These are phyloP conservation scores for Fomitopsis palustris DNA, from an alignment of 1,284 basidiomycete species.

Conservation along the genomic window DNA sequence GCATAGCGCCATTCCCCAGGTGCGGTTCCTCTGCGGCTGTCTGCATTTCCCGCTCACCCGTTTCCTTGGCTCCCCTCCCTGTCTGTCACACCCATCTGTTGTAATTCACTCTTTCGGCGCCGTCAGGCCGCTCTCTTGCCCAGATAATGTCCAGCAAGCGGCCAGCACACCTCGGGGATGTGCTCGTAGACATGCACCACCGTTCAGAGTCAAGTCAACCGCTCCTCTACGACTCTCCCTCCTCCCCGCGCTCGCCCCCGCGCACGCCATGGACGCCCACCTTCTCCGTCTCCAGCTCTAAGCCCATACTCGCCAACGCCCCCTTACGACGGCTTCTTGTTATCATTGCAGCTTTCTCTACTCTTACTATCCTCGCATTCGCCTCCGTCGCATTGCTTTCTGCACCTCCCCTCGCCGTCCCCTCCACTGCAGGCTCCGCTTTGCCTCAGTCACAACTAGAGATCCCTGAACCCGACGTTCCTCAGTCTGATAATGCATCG, in stretches of 20 bases:
- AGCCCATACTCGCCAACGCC: conserved; percentile 10
- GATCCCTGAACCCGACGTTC: neutral
- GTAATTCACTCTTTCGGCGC: neutral
- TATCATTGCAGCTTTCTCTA: conserved; percentile 26
- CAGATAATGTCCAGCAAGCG: neutral
- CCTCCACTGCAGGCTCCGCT: neutral
- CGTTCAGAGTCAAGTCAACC: conserved; percentile 26
- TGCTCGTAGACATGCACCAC: conserved; percentile 12
- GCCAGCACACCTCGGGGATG: conserved; percentile 7
- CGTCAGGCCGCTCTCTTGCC: neutral
- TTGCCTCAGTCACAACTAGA: neutral
- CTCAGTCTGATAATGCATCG: conserved; percentile 4
- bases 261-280: conserved; percentile 8
- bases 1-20: neutral
- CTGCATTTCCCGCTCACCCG: neutral
- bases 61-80: neutral
- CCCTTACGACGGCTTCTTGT: conserved; percentile 23
- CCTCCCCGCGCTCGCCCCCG: conserved; percentile 5
- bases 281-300: conserved; percentile 11
- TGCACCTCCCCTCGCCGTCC: neutral
- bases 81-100: too few relatives aligned
- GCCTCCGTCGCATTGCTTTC: conserved; percentile 15
- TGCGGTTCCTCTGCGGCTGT: neutral
- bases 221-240: conserved; percentile 21
- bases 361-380: conserved; percentile 30